Evolutionary conservation across 441 rosid genomes (phyloP).

Genomic region (Euphorbia corollata): DNA sequence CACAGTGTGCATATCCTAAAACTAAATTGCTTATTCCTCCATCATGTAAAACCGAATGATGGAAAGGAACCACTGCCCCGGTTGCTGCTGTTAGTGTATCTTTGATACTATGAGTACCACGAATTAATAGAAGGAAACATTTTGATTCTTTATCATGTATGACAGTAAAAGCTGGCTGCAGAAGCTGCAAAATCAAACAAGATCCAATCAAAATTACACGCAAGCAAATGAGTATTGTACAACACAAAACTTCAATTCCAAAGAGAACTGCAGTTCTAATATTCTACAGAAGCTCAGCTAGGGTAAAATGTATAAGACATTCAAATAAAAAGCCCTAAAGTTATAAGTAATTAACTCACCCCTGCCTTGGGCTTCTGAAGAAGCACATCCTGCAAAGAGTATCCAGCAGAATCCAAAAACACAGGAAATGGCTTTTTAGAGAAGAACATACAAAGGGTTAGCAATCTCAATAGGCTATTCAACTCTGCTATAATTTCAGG

Average conservation of each 20-base stretch:
- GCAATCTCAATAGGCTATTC: constrained; percentile 49
- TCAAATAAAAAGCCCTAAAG: neutral
- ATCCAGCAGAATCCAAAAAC: constrained; percentile 72
- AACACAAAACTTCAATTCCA: neutral
- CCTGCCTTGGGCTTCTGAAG: constrained; percentile 94
- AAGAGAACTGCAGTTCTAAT: neutral
- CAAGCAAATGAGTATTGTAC: constrained; percentile 5
- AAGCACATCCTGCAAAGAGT: constrained; percentile 63
- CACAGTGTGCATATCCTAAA: constrained; percentile 95
- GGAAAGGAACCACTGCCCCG: constrained; percentile 96
- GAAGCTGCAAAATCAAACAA: constrained; percentile 41
- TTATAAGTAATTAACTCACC: constrained; percentile 28
- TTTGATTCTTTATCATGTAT: constrained; percentile 56
- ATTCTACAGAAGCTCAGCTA: neutral
- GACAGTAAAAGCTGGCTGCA: constrained; percentile 94
- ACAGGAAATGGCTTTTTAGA: constrained; percentile 85
- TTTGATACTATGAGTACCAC: constrained; percentile 93
- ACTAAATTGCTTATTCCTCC: constrained; percentile 91
- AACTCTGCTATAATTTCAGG: constrained; percentile 54
- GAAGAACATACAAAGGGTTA: constrained; percentile 81
- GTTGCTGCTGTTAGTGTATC: constrained; percentile 96
- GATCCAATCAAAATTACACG: constrained; percentile 15
- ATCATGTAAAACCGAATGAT: constrained; percentile 85
- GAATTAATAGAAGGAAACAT: constrained; percentile 72
- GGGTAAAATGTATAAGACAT: neutral